Evolutionary conservation across 345 rosid genomes (phyloP).

Genomic region (Noccaea caerulescens): DNA sequence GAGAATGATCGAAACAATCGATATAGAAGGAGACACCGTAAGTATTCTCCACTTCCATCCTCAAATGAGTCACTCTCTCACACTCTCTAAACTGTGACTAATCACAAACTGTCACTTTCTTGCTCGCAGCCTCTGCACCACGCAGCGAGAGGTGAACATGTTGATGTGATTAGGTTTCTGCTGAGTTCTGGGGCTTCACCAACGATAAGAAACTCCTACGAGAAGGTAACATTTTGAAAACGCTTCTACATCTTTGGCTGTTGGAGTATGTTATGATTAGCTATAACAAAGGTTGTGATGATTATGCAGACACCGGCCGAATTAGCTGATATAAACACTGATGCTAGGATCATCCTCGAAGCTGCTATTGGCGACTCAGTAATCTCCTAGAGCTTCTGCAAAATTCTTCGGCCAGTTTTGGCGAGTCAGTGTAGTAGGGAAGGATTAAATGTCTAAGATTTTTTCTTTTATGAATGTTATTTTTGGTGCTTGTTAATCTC

Average conservation of each 20-base stretch:
- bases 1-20: slow-evolving; percentile 78
- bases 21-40: slow-evolving; percentile 85
- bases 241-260: neutral
- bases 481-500: neutral
- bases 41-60: slow-evolving; percentile 41
- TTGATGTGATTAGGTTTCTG: slow-evolving; percentile 64
- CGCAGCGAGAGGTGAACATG: slow-evolving; percentile 93
- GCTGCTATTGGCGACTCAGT: slow-evolving; percentile 41
- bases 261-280: neutral
- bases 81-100: neutral
- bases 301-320: slow-evolving; percentile 63
- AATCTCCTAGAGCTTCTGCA: slow-evolving; percentile 3
- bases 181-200: slow-evolving; percentile 74
- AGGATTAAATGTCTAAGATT: neutral
- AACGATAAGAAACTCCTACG: slow-evolving; percentile 56
- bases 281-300: slow-evolving; percentile 34
- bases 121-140: slow-evolving; percentile 88
- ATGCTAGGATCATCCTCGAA: slow-evolving; percentile 60
- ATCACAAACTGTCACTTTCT: slow-evolving; percentile 6
- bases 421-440: slow-evolving; percentile 13
- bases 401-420: slow-evolving; percentile 10
- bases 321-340: slow-evolving; percentile 64
- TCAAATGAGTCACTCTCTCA: neutral
- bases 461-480: neutral
- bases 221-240: slow-evolving; percentile 59